Base-by-base conservation (phyloP, 352 stramenopile genomes). In the Thraustochytrium sp. region DNA sequence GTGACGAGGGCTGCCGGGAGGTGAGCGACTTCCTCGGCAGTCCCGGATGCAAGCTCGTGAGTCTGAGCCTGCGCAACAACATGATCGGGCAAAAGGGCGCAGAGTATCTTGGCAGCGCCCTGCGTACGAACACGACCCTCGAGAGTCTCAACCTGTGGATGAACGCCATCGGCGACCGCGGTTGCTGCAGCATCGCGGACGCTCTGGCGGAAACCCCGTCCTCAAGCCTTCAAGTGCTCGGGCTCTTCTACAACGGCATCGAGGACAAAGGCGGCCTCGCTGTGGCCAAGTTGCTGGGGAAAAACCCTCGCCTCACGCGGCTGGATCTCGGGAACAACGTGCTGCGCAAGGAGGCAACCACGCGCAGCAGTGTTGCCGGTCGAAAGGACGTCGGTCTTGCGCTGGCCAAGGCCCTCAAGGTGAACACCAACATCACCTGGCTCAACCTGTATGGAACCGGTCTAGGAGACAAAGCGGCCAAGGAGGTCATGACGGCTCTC, bases 281-380 rank as follows among this genome's bases (percentile, higher is more conserved):
- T 31, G 76, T 91, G 26, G 89, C 89, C 0, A 82, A 65, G 54
- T 56, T 92, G 2, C 54, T 93, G 2, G 44, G 76, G 2, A 26
- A 63, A 0, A 90, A 89, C 59, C n/a, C 83, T 2, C 61, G 13
- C 0, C 84, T 93, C 2, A 84, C 85, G 36, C 85, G 87, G 9
- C 77, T 93, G 2, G 87, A 92, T 44, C n/a, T 93, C 21, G 91
- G 90, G 74, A 91, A 91, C 76, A 93, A 93, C 76, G 88, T 89
- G 65, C 91, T 93, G 76, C 88, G 89, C 2, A 87, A 93, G 74
- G 53, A 56, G 31, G 90, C 89, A 8, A 87, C 86, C 0, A 59
- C n/a, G n/a, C n/a, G 82, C 18, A 87, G 63, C 1, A 46, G 92
- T 2, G 89, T 87, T 0, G 85, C 90, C 26, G 87, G 87, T 13